phyloP scores from a whole-genome alignment of 2,329 filamentous ascomycete species.

The Penicillium italicum region DNA sequence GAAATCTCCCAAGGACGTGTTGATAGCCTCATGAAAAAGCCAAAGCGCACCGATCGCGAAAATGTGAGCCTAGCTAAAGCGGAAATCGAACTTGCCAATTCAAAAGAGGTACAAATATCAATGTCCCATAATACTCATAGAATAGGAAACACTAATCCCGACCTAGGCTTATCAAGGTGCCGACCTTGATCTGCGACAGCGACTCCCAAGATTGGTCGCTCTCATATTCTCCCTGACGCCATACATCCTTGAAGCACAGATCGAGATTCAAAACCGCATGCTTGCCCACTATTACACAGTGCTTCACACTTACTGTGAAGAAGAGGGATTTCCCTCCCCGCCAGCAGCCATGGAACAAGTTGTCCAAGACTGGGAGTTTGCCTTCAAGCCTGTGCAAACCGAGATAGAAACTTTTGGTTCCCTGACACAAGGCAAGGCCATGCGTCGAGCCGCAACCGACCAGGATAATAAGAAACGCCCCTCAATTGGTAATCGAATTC shows the following conservation, averaged over 20 bases:
- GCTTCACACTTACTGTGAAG: slow-evolving; percentile 68
- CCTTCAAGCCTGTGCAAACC: slow-evolving; percentile 61
- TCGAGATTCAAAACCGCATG: slow-evolving; percentile 72
- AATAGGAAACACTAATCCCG: not conserved
- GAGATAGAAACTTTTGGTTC: slow-evolving; percentile 64
- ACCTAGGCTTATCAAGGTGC: slow-evolving; percentile 66
- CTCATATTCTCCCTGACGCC: slow-evolving; percentile 72
- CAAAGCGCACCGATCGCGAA: slow-evolving; percentile 67
- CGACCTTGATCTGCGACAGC: slow-evolving; percentile 68
- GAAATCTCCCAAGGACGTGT: slow-evolving; percentile 72
- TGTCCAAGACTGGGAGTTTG: slow-evolving; percentile 61
- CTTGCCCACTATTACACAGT: slow-evolving; percentile 75
- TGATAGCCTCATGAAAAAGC: slow-evolving; percentile 67
- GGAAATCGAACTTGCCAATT: slow-evolving; percentile 64
- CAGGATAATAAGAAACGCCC: slow-evolving; percentile 17
- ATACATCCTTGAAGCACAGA: slow-evolving; percentile 64
- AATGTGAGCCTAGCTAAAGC: slow-evolving; percentile 67
- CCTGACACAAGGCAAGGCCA: slow-evolving; percentile 64
- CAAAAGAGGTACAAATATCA: slow-evolving; percentile 55
- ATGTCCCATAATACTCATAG: not conserved
- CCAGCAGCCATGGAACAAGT: slow-evolving; percentile 70
- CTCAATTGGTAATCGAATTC: slow-evolving; percentile 42
- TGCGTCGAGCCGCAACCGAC: slow-evolving; percentile 53
- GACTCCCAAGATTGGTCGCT: slow-evolving; percentile 67
- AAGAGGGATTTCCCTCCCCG: slow-evolving; percentile 66